phyloP scores from a whole-genome alignment of 768 basidiomycete species.

The Filobasidium wieringae region DNA sequence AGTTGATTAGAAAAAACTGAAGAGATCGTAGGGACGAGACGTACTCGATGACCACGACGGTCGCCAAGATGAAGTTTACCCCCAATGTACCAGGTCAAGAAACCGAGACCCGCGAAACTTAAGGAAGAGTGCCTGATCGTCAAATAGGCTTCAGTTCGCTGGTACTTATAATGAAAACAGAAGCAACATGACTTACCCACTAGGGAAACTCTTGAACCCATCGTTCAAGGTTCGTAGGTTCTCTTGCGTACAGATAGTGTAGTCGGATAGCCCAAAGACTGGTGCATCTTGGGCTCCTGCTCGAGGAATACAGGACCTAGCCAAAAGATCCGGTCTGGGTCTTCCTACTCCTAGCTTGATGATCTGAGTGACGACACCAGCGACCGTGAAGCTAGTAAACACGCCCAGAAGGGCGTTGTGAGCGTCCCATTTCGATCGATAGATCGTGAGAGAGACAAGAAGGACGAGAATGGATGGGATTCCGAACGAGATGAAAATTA shows the following conservation, averaged over 20 bases:
- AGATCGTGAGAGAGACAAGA: slow-evolving; percentile 56
- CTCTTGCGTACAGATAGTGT: slow-evolving; percentile 62
- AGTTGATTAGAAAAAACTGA: not conserved
- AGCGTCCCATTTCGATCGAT: slow-evolving; percentile 79
- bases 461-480: slow-evolving; percentile 62
- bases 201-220: slow-evolving; percentile 85
- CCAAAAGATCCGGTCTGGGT: slow-evolving; percentile 69
- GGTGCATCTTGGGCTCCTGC: slow-evolving; percentile 54
- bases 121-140: slow-evolving; percentile 43
- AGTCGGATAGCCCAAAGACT: slow-evolving; percentile 58
- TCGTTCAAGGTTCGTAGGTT: slow-evolving; percentile 52
- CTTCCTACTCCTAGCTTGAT: slow-evolving; percentile 68
- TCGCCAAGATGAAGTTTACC: slow-evolving; percentile 91
- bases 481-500: slow-evolving; percentile 44
- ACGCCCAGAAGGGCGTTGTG: slow-evolving; percentile 58
- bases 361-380: slow-evolving; percentile 72
- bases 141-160: too few species aligned
- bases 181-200: slow-evolving; percentile 49
- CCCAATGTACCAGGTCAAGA: slow-evolving; percentile 73
- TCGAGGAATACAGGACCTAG: slow-evolving; percentile 55
- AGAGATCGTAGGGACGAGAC: slow-evolving; percentile 5
- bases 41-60: slow-evolving; percentile 50
- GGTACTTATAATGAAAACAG: too few species aligned
- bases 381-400: slow-evolving; percentile 59
- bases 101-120: slow-evolving; percentile 84